phyloP scores from a whole-genome alignment of 1,284 basidiomycete species.

The Trichosporon coremiiforme region DNA sequence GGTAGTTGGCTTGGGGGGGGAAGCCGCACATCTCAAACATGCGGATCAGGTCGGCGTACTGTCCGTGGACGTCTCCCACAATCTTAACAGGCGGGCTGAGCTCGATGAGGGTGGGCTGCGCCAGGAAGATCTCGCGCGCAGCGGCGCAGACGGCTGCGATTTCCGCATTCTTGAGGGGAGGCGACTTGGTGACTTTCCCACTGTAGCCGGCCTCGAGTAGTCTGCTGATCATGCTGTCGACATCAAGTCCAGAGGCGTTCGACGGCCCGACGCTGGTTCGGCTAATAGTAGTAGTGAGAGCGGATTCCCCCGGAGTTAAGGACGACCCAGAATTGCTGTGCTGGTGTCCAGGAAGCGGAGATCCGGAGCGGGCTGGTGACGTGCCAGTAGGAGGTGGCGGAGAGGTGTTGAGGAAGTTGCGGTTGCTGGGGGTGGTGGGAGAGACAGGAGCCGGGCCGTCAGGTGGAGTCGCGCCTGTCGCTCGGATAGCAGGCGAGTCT shows the following conservation, averaged over 20 bases:
- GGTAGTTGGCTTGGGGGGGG: slow-evolving; percentile 94
- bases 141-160: slow-evolving; percentile 93
- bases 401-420: slow-evolving; percentile 39
- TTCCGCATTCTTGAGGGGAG: slow-evolving; percentile 95
- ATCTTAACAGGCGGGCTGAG: slow-evolving; percentile 98
- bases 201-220: slow-evolving; percentile 96
- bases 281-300: slow-evolving; percentile 44
- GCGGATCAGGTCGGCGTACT: slow-evolving; percentile 97
- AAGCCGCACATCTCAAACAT: slow-evolving; percentile 99
- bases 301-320: slow-evolving; percentile 44
- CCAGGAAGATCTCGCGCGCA: slow-evolving; percentile 95
- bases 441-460: slow-evolving; percentile 46
- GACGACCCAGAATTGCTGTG: slow-evolving; percentile 39
- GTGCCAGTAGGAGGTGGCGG: slow-evolving; percentile 46
- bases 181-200: slow-evolving; percentile 95
- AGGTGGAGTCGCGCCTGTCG: slow-evolving; percentile 27
- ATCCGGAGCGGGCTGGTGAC: slow-evolving; percentile 34
- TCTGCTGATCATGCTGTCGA: slow-evolving; percentile 98
- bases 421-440: slow-evolving; percentile 49
- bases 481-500: slow-evolving; percentile 25
- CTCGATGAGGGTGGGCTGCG: slow-evolving; percentile 96
- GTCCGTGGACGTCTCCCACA: slow-evolving; percentile 98
- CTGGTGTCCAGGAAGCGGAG: slow-evolving; percentile 36
- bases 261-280: slow-evolving; percentile 37
- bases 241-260: slow-evolving; percentile 65